Percentiles rank a stretch among this genome's conserved stretches.
Conservation (phyloP, 495 filamentous ascomycete species). For the Penicillium samsonianum region DNA sequence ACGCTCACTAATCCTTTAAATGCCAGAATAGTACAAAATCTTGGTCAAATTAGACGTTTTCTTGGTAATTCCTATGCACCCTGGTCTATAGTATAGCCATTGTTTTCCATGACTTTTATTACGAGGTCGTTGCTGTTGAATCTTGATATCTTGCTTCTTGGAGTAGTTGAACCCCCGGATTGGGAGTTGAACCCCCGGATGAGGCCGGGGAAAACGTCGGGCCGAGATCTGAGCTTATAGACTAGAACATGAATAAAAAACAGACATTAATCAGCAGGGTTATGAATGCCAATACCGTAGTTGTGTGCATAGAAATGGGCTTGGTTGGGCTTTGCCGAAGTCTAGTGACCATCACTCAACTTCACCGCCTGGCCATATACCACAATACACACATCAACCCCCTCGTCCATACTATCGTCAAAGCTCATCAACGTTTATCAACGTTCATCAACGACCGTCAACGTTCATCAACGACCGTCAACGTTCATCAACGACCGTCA, state of each 20-base stretch:
- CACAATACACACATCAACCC: constrained; percentile 1
- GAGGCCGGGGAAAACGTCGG: constrained; percentile 3
- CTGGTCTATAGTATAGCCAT: not conserved
- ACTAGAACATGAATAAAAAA: constrained; percentile 4
- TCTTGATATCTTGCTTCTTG: constrained; percentile 11
- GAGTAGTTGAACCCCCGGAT: constrained; percentile 4
- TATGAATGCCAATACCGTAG: constrained; percentile 4
- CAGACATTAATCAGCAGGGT: constrained; percentile 2
- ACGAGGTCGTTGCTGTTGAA: constrained; percentile 4
- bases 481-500: no score
- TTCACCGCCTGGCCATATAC: constrained; percentile 4
- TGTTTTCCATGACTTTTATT: constrained; percentile 8
- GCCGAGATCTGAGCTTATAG: constrained; percentile 2
- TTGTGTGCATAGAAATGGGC: constrained; percentile 6
- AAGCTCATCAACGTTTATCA: not conserved
- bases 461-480: not conserved
- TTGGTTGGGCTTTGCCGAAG: constrained; percentile 8
- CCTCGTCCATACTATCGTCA: not conserved
- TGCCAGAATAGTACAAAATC: not conserved
- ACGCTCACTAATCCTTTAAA: not conserved
- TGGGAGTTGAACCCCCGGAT: constrained; percentile 1
- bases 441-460: not conserved
- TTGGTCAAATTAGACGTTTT: not conserved
- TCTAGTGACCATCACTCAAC: constrained; percentile 11
- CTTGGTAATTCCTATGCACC: not conserved